phyloP scores from a whole-genome alignment of 441 rosid genomes.

The Rhodomyrtus psidioides region DNA sequence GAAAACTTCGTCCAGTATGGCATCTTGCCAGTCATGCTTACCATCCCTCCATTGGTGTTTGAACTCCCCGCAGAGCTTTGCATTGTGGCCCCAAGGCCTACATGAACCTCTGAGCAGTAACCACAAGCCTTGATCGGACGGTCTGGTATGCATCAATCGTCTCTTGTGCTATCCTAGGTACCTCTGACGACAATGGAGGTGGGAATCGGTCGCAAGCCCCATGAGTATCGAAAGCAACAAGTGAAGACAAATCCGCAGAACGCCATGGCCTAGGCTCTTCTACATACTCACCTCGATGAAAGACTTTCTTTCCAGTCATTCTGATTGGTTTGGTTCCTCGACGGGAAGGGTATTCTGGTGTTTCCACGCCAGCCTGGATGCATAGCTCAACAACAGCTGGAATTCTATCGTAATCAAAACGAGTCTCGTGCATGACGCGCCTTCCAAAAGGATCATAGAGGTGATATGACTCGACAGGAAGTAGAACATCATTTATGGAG shows the following conservation, averaged over 20 bases:
- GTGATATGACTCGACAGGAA: constrained; percentile 64
- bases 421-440: constrained; percentile 49
- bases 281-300: constrained; percentile 61
- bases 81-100: constrained; percentile 87
- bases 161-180: constrained; percentile 65
- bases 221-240: constrained; percentile 64
- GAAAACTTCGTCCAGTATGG: constrained; percentile 59
- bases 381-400: constrained; percentile 64
- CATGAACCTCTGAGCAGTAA: constrained; percentile 69
- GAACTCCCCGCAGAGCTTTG: constrained; percentile 67
- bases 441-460: constrained; percentile 56
- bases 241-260: constrained; percentile 32
- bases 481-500: constrained; percentile 43
- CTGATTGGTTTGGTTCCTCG: constrained; percentile 66
- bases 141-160: constrained; percentile 63
- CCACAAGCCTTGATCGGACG: constrained; percentile 83
- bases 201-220: constrained; percentile 44
- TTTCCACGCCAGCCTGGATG: constrained; percentile 65
- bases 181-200: constrained; percentile 39
- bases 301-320: constrained; percentile 70
- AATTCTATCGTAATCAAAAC: constrained; percentile 61
- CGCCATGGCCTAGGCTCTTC: constrained; percentile 61
- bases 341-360: constrained; percentile 75
- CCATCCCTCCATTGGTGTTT: constrained; percentile 95
- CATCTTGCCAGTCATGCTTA: constrained; percentile 86